Base-by-base conservation (phyloP, 139 green algal genomes). In the Tetradesmus obliquus region DNA sequence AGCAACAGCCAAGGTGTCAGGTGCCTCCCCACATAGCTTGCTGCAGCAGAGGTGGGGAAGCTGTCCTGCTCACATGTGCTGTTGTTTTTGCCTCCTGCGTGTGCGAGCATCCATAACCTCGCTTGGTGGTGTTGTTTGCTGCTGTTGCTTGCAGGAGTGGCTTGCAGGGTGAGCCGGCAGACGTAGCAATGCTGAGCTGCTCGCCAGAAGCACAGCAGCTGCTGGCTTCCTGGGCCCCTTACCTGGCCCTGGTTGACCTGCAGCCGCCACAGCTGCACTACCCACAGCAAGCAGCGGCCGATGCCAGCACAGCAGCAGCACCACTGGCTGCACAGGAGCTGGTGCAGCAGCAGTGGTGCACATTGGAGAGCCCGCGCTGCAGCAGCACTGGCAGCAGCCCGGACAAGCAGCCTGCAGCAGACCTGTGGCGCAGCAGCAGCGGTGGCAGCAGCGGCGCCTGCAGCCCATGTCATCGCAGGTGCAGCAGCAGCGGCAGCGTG, bases 401-500 rank as follows among this genome's bases (percentile, higher is more conserved):
- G 20, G 74, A 22, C 55, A 69, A 53, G 54, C 69, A 32, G 62
- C 76, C 10, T 32, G 3, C 9, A 22, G 13, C 60, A 51, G 20
- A 71, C 60, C 19, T 71, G 60, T 71, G n/a, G 12, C 51, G 45
- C 13, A 82, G 91, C 32, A 62, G 88, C 81, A 60, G 72, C 74
- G 69, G 90, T 17, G 22, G 76, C 88, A 71, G 69, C 69, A 79
- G 81, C 55, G 32, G 51, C 20, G 53, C 45, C 24, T 69, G 66
- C 82, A 57, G 55, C 62, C 10, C 82, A 45, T 3, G 82, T 54
- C 6, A 60, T 66, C 15, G 83, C 55, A 2, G 83, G 55, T 17
- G 62, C 90, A 32, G 90, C 91, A 93, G 91, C 91, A 93, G 80
- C 87, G 10, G 13, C 54, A 72, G 51, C 60, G 54, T 87, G 19